Conservation (phyloP, 2,329 filamentous ascomycete species). For the Escovopsis sp. region DNA sequence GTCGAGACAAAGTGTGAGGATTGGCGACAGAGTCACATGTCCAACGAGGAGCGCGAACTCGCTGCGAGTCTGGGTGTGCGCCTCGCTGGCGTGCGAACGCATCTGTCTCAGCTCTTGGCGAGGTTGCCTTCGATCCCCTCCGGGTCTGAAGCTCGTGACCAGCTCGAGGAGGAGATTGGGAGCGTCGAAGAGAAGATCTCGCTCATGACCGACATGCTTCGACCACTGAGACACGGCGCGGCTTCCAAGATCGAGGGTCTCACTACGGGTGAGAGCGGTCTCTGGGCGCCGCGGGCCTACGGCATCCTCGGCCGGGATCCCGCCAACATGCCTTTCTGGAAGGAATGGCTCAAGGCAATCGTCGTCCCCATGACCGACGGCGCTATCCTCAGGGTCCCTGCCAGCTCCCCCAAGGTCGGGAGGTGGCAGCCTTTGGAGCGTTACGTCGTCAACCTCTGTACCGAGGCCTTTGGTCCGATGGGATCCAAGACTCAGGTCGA, state of each 20-base stretch:
- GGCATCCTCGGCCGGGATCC: slow-evolving; percentile 79
- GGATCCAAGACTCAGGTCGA: slow-evolving; percentile 94
- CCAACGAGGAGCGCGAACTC: slow-evolving; percentile 76
- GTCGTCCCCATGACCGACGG: slow-evolving; percentile 94
- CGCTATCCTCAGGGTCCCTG: slow-evolving; percentile 63
- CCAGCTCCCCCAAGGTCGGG: slow-evolving; percentile 79
- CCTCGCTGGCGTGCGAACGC: slow-evolving; percentile 73
- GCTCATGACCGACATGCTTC: slow-evolving; percentile 89
- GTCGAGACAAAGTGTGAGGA: slow-evolving; percentile 71
- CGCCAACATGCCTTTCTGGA: slow-evolving; percentile 84
- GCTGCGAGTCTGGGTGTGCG: slow-evolving; percentile 83
- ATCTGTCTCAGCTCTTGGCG: slow-evolving; percentile 75
- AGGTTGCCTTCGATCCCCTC: slow-evolving; percentile 68
- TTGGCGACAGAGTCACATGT: slow-evolving; percentile 79
- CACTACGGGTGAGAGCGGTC: slow-evolving; percentile 84
- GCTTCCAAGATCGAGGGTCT: slow-evolving; percentile 95
- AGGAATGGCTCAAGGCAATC: slow-evolving; percentile 90
- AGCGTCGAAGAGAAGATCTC: slow-evolving; percentile 93
- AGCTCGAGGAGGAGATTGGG: slow-evolving; percentile 86
- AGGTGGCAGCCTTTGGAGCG: slow-evolving; percentile 93
- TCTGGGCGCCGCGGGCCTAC: slow-evolving; percentile 91
- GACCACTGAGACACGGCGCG: slow-evolving; percentile 83
- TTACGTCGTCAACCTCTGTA: slow-evolving; percentile 93
- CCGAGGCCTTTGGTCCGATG: slow-evolving; percentile 82
- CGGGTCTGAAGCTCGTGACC: slow-evolving; percentile 67